Base-by-base conservation (phyloP, 1,139 yeast species). In the Blastobotrys proliferans region DNA sequence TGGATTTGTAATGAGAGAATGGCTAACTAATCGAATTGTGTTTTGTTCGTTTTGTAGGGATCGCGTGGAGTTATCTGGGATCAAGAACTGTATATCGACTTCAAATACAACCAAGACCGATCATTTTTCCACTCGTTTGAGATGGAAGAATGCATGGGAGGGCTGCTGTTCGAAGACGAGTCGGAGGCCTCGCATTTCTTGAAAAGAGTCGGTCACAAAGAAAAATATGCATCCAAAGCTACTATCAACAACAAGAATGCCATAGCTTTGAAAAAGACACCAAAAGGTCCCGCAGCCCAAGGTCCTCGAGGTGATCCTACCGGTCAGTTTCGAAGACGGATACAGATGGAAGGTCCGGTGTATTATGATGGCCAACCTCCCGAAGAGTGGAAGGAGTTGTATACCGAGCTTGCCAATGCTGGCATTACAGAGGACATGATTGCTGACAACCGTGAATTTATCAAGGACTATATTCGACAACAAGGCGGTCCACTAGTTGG, bases 51-150 rank as follows among this genome's bases (percentile, higher is more conserved):
- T 11, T 18, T n/a, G n/a, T 32, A 71, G 32, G 95, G 95, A 9
- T 77, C 78, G 50, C 70, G 85, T 32, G 97, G 97, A 16, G 95
- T 92, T 1, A 53, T 92, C 0, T 92, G 98, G 98, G 98, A 92
- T 63, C 98, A 92, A 63, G 98, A 92, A 62, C 66, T 92, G 38
- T 92, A 86, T 60, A 81, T 87, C 8, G 83, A 85, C 56, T 88
- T 92, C 61, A 83, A 81, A 52, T 92, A 92, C 64, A 77, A 84
- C 60, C 97, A 92, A 64, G 98, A 92, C 62, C 76, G 98, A 20
- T 81, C 94, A 40, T 92, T 86, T 65, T 92, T 92, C 72, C 98
- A 92, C 61, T 76, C 95, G 8, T 92, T 92, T 67, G 98, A 92
- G 67, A 71, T 87, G 46, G 97, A 92, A 56, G 94, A 86, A 20